phyloP scores from a whole-genome alignment of 805 yeast genomes.

The Candida xiaguanensis region DNA sequence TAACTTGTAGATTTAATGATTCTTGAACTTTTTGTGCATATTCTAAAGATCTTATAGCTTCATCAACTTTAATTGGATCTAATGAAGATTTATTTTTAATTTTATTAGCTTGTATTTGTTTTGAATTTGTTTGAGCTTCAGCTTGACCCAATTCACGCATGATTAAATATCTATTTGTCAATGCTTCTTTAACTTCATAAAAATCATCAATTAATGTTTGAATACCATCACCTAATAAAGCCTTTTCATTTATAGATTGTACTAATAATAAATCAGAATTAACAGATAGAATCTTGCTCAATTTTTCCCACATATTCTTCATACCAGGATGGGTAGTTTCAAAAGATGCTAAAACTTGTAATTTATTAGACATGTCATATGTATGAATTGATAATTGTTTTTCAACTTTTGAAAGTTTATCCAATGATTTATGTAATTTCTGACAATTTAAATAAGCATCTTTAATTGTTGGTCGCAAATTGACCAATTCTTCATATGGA shows the following conservation, averaged over 20 bases:
- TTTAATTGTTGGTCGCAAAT: slow-evolving; percentile 83
- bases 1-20: slow-evolving; percentile 69
- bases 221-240: slow-evolving; percentile 73
- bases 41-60: slow-evolving; percentile 77
- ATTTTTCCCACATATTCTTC: slow-evolving; percentile 73
- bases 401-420: slow-evolving; percentile 54
- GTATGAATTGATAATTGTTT: slow-evolving; percentile 47
- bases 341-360: slow-evolving; percentile 36
- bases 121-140: slow-evolving; percentile 65
- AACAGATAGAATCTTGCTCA: slow-evolving; percentile 63
- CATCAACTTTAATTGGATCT: slow-evolving; percentile 87
- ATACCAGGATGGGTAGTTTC: slow-evolving; percentile 61
- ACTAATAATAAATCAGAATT: slow-evolving; percentile 76
- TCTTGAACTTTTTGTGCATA: slow-evolving; percentile 75
- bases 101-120: slow-evolving; percentile 68
- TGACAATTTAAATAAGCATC: slow-evolving; percentile 59
- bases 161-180: slow-evolving; percentile 86
- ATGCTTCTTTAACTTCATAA: slow-evolving; percentile 83
- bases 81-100: slow-evolving; percentile 69
- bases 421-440: slow-evolving; percentile 49
- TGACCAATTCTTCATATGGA: slow-evolving; percentile 74
- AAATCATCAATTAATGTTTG: slow-evolving; percentile 67
- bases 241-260: slow-evolving; percentile 67
- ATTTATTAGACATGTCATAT: slow-evolving; percentile 45
- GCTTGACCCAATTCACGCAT: slow-evolving; percentile 87